Evolutionary conservation across 768 basidiomycete species (phyloP).

Genomic region (Nevesoporus exiguus): DNA sequence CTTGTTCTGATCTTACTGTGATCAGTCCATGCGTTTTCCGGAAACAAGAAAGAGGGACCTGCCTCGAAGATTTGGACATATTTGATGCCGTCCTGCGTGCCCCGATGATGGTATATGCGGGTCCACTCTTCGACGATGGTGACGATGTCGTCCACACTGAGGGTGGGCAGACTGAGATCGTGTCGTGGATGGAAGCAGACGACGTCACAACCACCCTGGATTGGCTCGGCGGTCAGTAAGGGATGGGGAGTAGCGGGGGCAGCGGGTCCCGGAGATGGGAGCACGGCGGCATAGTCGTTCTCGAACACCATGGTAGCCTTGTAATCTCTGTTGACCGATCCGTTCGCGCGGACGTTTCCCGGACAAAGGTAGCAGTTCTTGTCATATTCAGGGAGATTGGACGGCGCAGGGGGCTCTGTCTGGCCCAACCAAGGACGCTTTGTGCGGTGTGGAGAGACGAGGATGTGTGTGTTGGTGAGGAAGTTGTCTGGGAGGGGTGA

Average conservation of each 20-base stretch:
- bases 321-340: conserved; percentile 64
- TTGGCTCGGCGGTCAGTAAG: conserved; percentile 58
- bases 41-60: conserved; percentile 1
- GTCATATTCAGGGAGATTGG: conserved; percentile 60
- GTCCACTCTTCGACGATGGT: conserved; percentile 73
- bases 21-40: neutral
- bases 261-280: conserved; percentile 57
- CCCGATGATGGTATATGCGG: conserved; percentile 55
- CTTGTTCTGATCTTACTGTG: conserved; percentile 59
- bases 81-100: conserved; percentile 60
- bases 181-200: conserved; percentile 84
- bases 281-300: conserved; percentile 82
- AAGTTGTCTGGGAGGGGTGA: conserved; percentile 61
- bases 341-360: conserved; percentile 74
- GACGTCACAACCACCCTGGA: conserved; percentile 85
- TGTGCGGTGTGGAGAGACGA: conserved; percentile 86
- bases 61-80: conserved; percentile 91
- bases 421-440: conserved; percentile 93
- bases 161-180: conserved; percentile 75
- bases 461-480: conserved; percentile 67
- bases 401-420: conserved; percentile 58
- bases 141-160: conserved; percentile 55
- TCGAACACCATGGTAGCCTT: conserved; percentile 65
- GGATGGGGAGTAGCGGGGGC: conserved; percentile 55
- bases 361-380: conserved; percentile 84